Percentiles rank a stretch among this genome's conserved stretches.
Evolutionary conservation across 345 rosid species (phyloP).

Genomic region (Psidium friedrichsthalianum): DNA sequence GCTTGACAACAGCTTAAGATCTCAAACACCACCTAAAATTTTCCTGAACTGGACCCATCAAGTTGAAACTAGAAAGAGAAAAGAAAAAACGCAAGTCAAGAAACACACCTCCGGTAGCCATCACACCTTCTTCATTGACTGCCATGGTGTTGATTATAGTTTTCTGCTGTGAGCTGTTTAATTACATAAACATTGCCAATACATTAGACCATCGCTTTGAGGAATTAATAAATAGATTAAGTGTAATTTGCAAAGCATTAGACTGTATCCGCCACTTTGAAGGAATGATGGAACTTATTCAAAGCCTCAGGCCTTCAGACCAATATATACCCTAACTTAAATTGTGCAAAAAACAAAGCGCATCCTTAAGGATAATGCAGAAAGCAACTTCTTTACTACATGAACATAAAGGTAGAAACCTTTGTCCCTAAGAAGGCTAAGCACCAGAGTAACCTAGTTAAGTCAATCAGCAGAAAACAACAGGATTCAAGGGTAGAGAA

Average conservation of each 20-base stretch:
- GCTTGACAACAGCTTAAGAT: not conserved
- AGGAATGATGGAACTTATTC: not conserved
- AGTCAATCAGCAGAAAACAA: not conserved
- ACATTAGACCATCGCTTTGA: not conserved
- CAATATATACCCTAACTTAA: not conserved
- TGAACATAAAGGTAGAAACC: not conserved
- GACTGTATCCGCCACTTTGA: not conserved
- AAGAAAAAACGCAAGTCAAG: not conserved
- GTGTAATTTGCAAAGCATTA: not conserved
- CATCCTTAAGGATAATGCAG: not conserved
- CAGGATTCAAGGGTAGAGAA: not conserved
- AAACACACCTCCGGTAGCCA: conserved; percentile 91
- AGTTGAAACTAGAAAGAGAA: not conserved
- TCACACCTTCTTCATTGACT: conserved; percentile 87
- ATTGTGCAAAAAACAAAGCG: not conserved
- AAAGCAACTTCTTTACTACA: not conserved
- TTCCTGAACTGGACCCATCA: not conserved
- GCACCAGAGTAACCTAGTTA: not conserved
- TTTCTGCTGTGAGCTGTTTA: conserved; percentile 91
- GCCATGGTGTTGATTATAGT: conserved; percentile 95
- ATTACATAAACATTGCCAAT: not conserved
- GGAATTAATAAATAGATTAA: not conserved
- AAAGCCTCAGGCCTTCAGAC: not conserved
- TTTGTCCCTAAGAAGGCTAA: not conserved
- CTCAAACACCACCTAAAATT: not conserved